Evolutionary conservation across 768 basidiomycete species (phyloP).

Genomic region (Rhodotorula paludigena): DNA sequence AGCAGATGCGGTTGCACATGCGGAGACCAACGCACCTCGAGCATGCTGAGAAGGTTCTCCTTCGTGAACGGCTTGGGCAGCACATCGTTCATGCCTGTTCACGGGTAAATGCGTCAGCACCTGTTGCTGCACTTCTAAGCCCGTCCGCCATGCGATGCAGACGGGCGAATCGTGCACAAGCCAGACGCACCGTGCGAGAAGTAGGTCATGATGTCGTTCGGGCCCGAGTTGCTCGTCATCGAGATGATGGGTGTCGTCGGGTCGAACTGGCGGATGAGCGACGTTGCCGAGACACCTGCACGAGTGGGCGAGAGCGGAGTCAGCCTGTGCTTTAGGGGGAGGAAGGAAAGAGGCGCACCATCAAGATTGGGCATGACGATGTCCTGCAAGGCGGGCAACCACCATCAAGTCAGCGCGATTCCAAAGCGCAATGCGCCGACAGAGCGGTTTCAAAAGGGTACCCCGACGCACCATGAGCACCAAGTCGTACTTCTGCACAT

Average conservation of each 20-base stretch:
- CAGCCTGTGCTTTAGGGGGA: background rate
- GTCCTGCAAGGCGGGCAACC: constrained; percentile 56
- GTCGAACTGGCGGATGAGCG: constrained; percentile 89
- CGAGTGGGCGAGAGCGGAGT: constrained; percentile 43
- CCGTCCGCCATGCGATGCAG: too few species aligned
- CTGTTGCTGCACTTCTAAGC: background rate
- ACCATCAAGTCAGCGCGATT: background rate
- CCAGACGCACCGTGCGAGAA: constrained; percentile 60
- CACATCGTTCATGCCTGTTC: constrained; percentile 86
- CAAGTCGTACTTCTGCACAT: constrained; percentile 88
- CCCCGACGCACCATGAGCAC: constrained; percentile 73
- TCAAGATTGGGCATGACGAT: constrained; percentile 68
- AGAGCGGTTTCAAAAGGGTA: too few species aligned
- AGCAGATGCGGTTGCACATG: background rate
- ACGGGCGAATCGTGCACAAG: too few species aligned
- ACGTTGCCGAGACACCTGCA: constrained; percentile 84
- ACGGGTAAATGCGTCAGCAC: too few species aligned
- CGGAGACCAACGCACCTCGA: constrained; percentile 59
- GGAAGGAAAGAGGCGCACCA: constrained; percentile 31
- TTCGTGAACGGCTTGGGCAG: constrained; percentile 97
- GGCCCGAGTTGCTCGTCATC: constrained; percentile 93
- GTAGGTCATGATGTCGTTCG: constrained; percentile 87
- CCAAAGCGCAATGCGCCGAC: too few species aligned
- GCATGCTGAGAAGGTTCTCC: constrained; percentile 80
- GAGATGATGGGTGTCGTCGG: constrained; percentile 94